Evolutionary conservation across 1,139 yeast genomes (phyloP), one percentile per base, ranked within the genome.

Genomic region (Geotrichum australiense): DNA sequence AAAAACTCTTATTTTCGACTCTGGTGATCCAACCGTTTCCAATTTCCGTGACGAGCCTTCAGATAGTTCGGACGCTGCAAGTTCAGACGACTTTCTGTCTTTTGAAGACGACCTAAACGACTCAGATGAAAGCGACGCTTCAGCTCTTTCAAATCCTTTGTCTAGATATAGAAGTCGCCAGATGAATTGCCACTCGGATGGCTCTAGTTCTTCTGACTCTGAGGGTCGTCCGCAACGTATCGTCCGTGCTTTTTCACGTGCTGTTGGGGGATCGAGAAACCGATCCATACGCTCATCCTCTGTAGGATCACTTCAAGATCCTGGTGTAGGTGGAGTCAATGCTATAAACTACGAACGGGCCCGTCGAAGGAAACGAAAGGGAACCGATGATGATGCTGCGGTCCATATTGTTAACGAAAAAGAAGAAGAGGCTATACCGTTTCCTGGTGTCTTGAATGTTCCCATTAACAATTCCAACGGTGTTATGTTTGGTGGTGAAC

Each of bases 71-170:
- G 37, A 32, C 14, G 41, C 32, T 4, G 35, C 32, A 4, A 21
- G n/a, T 14, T 37, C 32, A 7, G 43, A 39, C 18, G 41, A 41
- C 30, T 41, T 41, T 32, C 15, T 41, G 23, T 35, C 40, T 8
- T 41, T 41, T 36, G 40, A 36, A 32, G 44, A 41, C 18, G 44
- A 41, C 14, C 37, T 41, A 20, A 28, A 41, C 3, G 4, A 34
- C 2, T 32, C 24, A 28, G 34, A 34, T 2, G 19, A 37, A 18
- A 34, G 39, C n/a, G 37, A 38, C 5, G 27, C 14, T 10, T 35
- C 39, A 7, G 39, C 23, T 16, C n/a, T 18, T 20, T 4, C 15
- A 16, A 34, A 32, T 22, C 39, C 39, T 11, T 23, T 16, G 4
- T 18, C 27, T 25, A 15, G 38, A 14, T 28, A 34, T n/a, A 34